phyloP scores from a whole-genome alignment of 257 asterid genomes.

The Gentiana straminea region DNA sequence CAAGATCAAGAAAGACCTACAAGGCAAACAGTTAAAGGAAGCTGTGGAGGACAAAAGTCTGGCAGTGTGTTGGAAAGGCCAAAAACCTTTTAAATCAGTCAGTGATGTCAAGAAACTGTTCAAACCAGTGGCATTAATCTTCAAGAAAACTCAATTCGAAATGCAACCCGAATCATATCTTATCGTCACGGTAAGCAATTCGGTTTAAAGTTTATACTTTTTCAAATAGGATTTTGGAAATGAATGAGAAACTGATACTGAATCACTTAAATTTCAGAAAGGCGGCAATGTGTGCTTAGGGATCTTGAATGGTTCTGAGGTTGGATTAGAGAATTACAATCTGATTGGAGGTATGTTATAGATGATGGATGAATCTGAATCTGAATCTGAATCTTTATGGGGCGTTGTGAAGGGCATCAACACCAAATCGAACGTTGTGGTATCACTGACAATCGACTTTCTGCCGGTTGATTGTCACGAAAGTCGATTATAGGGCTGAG shows the following conservation, averaged over 20 bases:
- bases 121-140: conserved; percentile 59
- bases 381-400: not conserved
- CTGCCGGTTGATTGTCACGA: too few relatives aligned
- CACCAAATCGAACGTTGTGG: too few relatives aligned
- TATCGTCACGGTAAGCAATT: conserved; percentile 46
- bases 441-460: too few relatives aligned
- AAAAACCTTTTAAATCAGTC: conserved; percentile 52
- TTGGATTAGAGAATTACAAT: conserved; percentile 42
- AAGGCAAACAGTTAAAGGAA: conserved; percentile 21
- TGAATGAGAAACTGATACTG: not conserved
- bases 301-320: conserved; percentile 69
- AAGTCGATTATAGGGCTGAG: too few relatives aligned
- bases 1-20: conserved; percentile 45
- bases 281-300: conserved; percentile 84
- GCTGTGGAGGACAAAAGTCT: conserved; percentile 58
- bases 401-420: too few relatives aligned
- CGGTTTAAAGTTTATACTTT: not conserved
- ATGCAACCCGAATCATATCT: conserved; percentile 72
- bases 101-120: conserved; percentile 33
- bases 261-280: conserved; percentile 34
- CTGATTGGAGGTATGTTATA: conserved; percentile 65
- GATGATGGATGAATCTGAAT: not conserved
- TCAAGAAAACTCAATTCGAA: conserved; percentile 45
- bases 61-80: conserved; percentile 78
- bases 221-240: not conserved